Conservation (phyloP, 306 rosid species). For the Cercis canadensis region DNA sequence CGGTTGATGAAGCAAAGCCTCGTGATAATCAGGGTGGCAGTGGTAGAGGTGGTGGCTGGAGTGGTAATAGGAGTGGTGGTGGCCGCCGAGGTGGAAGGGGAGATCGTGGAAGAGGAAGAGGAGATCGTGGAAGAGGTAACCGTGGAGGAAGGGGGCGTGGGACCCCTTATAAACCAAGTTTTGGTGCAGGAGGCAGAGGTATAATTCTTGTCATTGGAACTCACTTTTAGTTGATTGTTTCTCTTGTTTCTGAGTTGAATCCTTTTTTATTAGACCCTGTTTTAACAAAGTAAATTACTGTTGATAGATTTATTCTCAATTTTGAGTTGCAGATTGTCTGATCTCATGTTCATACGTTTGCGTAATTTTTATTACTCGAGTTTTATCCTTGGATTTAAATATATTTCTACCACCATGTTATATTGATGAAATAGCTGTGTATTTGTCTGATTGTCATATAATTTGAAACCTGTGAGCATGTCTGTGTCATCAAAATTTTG, state of each 20-base stretch:
- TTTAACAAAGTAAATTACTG: too few species aligned
- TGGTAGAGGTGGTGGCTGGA: slow-evolving; percentile 38
- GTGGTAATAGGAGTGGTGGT: slow-evolving; percentile 40
- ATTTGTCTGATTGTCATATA: too few species aligned
- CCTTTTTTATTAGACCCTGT: not conserved
- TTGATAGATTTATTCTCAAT: too few species aligned
- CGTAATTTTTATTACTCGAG: too few species aligned
- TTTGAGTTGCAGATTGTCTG: not conserved
- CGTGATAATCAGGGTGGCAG: slow-evolving; percentile 47
- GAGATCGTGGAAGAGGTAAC: slow-evolving; percentile 31
- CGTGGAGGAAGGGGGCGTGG: slow-evolving; percentile 55
- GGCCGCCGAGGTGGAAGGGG: slow-evolving; percentile 36
- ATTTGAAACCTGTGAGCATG: too few species aligned
- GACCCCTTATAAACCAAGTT: slow-evolving; percentile 38
- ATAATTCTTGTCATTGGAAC: not conserved
- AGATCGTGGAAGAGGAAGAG: slow-evolving; percentile 39
- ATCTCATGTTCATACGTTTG: too few species aligned
- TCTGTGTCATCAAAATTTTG: too few species aligned
- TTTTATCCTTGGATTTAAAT: too few species aligned
- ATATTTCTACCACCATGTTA: too few species aligned
- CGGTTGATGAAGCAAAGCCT: slow-evolving; percentile 85
- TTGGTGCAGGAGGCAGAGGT: slow-evolving; percentile 54
- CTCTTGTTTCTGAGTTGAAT: not conserved
- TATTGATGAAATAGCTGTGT: too few species aligned
- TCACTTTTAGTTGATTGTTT: not conserved